Evolutionary conservation across 1,139 yeast species (phyloP), one percentile per base, ranked within the genome.

Genomic region (Suhomyces taliae): DNA sequence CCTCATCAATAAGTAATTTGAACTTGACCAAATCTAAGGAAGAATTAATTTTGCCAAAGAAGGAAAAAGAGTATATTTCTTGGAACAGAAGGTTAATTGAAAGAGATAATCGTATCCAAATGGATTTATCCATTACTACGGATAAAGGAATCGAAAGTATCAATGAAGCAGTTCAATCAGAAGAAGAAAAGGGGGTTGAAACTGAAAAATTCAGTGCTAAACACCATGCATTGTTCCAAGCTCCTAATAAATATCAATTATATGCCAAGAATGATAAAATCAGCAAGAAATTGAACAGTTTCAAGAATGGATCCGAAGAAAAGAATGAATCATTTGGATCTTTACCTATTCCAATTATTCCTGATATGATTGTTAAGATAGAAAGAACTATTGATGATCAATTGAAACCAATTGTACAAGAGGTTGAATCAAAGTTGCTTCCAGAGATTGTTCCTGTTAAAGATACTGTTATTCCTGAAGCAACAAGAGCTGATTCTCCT

Each of bases 21-120:
- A 69, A 72, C 45, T 56, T 70, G 33, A 55, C 66, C 10, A 73
- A 70, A 49, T 66, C 78, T 1, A 71, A 70, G 47, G 79, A 74
- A 36, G 78, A 72, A 39, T 60, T 74, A 15, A 66, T 74, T 9
- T 50, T 65, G 38, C 70, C 74, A 1, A 66, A 63, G 45, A 64
- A 59, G 39, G 65, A 65, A 8, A 66, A 64, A 47, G 59, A 63
- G 15, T 73, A 64, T 49, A 50, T 70, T n/a, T 65, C 79, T 0
- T 74, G 79, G 79, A 60, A 65, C 36, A 69, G 70, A 39, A 53
- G 78, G 27, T 54, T 72, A 38, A 41, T 55, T 8, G 58, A 65
- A 35, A 57, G 80, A 43, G 77, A 74, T 47, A 53, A 57, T 11
- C 27, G 50, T 2, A 59, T 72, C 4, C 61, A 62, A 40, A 58